These are phyloP conservation scores for Pseudovirgaria hyperparasitica DNA, from an alignment of 2,329 filamentous ascomycete species.

Conservation along the genomic window DNA sequence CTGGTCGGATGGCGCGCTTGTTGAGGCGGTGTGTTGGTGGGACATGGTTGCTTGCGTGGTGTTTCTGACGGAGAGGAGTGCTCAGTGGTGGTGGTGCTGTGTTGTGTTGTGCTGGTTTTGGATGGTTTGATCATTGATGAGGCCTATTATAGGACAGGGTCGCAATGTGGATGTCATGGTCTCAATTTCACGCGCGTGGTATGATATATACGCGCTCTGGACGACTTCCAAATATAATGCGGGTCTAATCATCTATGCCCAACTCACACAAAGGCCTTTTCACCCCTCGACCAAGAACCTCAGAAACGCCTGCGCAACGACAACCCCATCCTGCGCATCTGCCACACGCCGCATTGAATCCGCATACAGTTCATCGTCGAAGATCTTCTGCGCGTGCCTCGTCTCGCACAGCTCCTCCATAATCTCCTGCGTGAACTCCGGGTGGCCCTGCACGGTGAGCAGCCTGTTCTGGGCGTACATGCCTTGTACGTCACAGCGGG, in stretches of 20 bases:
- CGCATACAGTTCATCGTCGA: conserved; percentile 54
- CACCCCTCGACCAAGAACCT: conserved; percentile 54
- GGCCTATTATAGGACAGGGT: no score
- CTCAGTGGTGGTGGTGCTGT: conserved; percentile 1
- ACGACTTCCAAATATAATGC: conserved; percentile 1
- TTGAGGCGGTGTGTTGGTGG: conserved; percentile 1
- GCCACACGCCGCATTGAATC: conserved; percentile 55
- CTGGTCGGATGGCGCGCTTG: conserved; percentile 5
- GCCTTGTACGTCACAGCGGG: conserved; percentile 61
- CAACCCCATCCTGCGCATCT: conserved; percentile 66
- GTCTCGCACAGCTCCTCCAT: conserved; percentile 53
- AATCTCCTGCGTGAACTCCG: conserved; percentile 66
- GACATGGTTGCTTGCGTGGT: no score
- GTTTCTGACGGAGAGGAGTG: conserved; percentile 2
- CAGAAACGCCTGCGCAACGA: conserved; percentile 61
- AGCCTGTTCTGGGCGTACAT: conserved; percentile 57
- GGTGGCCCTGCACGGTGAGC: conserved; percentile 75
- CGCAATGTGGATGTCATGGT: no score
- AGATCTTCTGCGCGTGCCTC: conserved; percentile 54
- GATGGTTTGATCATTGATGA: conserved; percentile 2
- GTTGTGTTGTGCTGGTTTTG: conserved; percentile 2
- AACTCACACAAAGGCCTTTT: conserved; percentile 2
- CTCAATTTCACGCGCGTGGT: no score
- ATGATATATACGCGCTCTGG: no score
- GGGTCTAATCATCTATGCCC: no score